These are phyloP conservation scores for Rhizopus stolonifer DNA, from an alignment of 371 early-diverging fungal species.

Conservation along the genomic window DNA sequence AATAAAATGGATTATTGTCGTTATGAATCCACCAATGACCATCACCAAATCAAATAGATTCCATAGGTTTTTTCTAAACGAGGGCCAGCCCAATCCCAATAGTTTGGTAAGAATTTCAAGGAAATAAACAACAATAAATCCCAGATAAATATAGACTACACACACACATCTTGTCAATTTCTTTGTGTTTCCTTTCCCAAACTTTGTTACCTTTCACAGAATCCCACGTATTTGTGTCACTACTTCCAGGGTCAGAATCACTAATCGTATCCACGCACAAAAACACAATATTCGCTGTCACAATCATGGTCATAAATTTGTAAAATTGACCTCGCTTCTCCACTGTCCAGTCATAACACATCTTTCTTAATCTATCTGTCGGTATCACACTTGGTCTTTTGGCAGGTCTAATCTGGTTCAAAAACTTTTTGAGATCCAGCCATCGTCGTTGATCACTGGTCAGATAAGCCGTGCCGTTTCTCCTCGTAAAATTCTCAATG, in stretches of 20 bases:
- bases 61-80: conserved; percentile 60
- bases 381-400: conserved; percentile 50
- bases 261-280: conserved; percentile 51
- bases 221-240: conserved; percentile 24
- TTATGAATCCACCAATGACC: conserved; percentile 50
- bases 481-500: conserved; percentile 63
- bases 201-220: conserved; percentile 29
- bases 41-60: conserved; percentile 61
- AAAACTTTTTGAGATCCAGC: conserved; percentile 67
- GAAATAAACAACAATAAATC: conserved; percentile 49
- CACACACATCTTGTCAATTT: not conserved
- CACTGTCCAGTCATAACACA: conserved; percentile 48
- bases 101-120: conserved; percentile 55
- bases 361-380: conserved; percentile 31
- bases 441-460: conserved; percentile 71
- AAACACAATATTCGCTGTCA: conserved; percentile 52
- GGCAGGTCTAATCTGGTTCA: conserved; percentile 61
- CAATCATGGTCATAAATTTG: conserved; percentile 48
- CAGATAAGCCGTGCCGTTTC: conserved; percentile 65
- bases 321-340: conserved; percentile 57
- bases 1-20: conserved; percentile 42
- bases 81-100: conserved; percentile 57
- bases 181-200: not conserved
- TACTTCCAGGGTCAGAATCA: conserved; percentile 14
- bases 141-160: conserved; percentile 49